phyloP scores from a whole-genome alignment of 495 filamentous ascomycete genomes.

The Podospora conica region DNA sequence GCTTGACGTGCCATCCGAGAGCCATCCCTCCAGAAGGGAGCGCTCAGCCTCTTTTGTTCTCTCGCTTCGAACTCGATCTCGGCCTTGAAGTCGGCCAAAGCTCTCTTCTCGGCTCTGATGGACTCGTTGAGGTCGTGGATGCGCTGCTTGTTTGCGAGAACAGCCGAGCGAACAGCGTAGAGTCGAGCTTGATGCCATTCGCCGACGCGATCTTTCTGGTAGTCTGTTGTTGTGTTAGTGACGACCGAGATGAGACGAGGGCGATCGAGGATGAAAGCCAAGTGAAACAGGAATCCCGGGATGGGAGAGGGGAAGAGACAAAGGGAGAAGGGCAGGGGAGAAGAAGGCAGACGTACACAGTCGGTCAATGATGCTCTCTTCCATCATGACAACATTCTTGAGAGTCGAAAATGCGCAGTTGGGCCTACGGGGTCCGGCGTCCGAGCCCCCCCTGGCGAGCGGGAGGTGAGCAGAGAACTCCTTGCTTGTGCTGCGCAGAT shows the following conservation, averaged over 20 bases:
- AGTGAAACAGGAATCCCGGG: background rate
- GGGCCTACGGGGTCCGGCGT: background rate
- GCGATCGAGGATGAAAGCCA: background rate
- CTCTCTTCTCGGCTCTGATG: background rate
- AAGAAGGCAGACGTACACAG: background rate
- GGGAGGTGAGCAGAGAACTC: background rate
- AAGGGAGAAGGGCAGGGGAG: background rate
- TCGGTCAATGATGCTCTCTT: background rate
- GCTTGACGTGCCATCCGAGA: background rate
- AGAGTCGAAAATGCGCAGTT: background rate
- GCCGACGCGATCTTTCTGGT: background rate
- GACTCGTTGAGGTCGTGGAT: background rate
- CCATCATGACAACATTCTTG: background rate
- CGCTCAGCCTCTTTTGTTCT: background rate
- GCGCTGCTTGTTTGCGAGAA: background rate
- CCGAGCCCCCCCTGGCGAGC: background rate
- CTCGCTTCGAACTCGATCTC: background rate
- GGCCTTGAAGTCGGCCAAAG: background rate
- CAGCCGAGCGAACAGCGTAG: background rate
- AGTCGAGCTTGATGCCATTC: background rate
- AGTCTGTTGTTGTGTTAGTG: background rate
- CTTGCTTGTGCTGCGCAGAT: background rate
- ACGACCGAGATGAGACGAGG: no score
- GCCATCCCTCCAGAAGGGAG: background rate
- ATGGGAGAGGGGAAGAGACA: background rate